Conservation (phyloP, 1,284 basidiomycete species). For the Trametes pubescens region DNA sequence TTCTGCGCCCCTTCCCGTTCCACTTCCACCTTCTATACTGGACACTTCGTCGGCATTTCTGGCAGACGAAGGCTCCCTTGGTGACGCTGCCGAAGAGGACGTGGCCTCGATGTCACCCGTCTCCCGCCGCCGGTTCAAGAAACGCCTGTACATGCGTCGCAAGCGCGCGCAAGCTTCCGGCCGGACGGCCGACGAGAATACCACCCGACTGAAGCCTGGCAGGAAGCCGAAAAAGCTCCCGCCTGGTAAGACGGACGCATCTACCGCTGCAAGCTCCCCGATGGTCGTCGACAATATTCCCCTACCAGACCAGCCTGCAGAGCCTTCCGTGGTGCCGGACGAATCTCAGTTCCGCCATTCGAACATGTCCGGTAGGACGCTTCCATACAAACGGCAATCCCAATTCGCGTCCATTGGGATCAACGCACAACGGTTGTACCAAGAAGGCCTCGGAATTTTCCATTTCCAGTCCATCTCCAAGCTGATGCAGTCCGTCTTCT, state of each 20-base stretch:
- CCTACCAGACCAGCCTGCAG: not conserved
- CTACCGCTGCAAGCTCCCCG: conserved; percentile 3
- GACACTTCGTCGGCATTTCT: not conserved
- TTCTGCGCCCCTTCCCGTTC: not conserved
- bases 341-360: conserved; percentile 30
- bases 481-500: conserved; percentile 49
- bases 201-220: conserved; percentile 55
- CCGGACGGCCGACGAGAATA: conserved; percentile 40
- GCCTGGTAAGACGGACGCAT: not conserved
- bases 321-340: not conserved
- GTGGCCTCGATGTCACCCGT: conserved; percentile 47
- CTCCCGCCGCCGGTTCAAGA: conserved; percentile 62
- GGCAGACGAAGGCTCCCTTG: not conserved
- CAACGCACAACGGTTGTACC: conserved; percentile 50
- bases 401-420: conserved; percentile 53
- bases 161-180: conserved; percentile 64
- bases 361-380: conserved; percentile 48
- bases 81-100: conserved; percentile 17
- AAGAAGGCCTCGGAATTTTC: conserved; percentile 57
- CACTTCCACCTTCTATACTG: not conserved
- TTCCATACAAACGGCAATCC: conserved; percentile 53
- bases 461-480: conserved; percentile 52
- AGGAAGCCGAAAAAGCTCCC: conserved; percentile 43
- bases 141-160: conserved; percentile 76
- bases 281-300: not conserved